phyloP scores from a whole-genome alignment of 2,329 filamentous ascomycete genomes.

The Claviceps cyperi region DNA sequence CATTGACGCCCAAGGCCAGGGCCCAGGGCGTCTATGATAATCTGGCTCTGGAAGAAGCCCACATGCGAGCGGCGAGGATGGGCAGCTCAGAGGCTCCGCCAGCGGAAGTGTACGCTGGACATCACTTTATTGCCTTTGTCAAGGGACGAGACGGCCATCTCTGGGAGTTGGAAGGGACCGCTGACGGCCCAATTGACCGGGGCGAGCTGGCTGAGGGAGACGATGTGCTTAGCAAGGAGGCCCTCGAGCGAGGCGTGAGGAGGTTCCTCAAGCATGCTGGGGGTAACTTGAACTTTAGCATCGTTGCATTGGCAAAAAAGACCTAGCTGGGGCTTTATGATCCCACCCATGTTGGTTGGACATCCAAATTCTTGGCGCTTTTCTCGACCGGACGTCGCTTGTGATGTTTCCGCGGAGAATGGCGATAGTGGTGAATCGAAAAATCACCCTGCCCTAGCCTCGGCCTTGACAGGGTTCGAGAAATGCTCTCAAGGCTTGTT shows the following conservation, averaged over 20 bases:
- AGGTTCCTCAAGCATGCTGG: constrained; percentile 25
- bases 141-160: constrained; percentile 48
- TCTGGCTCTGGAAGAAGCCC: constrained; percentile 54
- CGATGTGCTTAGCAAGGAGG: constrained; percentile 51
- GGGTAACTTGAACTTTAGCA: constrained; percentile 24
- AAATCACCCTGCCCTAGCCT: too few species aligned
- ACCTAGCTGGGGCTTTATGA: neutral
- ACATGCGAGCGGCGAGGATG: constrained; percentile 50
- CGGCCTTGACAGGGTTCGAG: too few species aligned
- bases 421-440: too few species aligned
- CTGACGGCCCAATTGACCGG: constrained; percentile 59
- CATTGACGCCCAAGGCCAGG: constrained; percentile 42
- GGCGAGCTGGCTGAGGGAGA: constrained; percentile 39
- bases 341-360: neutral
- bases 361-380: neutral
- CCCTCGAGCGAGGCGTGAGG: constrained; percentile 45
- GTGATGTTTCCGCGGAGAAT: too few species aligned
- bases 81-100: constrained; percentile 54
- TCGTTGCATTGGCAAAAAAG: constrained; percentile 21
- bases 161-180: constrained; percentile 67
- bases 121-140: constrained; percentile 75
- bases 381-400: neutral
- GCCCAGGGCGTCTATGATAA: constrained; percentile 60
- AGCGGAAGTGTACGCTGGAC: constrained; percentile 46
- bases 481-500: too few species aligned